Percentiles rank a stretch among this genome's conserved stretches.
phyloP scores from a whole-genome alignment of 495 filamentous ascomycete genomes.

The Trichoderma erinaceum region DNA sequence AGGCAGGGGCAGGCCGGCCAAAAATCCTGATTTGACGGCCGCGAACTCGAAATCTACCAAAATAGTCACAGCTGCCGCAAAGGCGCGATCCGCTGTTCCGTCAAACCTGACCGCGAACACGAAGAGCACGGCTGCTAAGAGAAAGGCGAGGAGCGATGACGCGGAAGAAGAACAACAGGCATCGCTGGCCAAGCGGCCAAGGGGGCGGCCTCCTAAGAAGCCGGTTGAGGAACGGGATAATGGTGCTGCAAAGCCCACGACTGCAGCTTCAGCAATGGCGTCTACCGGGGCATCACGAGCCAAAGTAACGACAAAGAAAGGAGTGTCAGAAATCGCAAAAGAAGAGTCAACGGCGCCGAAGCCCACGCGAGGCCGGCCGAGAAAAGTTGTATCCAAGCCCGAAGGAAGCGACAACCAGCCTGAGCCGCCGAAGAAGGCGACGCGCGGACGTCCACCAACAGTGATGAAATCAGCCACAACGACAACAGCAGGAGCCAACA shows the following conservation, averaged over 20 bases:
- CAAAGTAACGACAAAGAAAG: not conserved
- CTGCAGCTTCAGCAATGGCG: constrained; percentile 18
- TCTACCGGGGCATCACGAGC: constrained; percentile 12
- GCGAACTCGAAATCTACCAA: constrained; percentile 31
- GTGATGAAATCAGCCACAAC: constrained; percentile 20
- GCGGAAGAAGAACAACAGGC: constrained; percentile 32
- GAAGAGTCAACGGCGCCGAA: constrained; percentile 25
- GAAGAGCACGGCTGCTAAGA: constrained; percentile 31
- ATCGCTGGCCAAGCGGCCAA: constrained; percentile 20
- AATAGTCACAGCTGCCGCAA: constrained; percentile 32
- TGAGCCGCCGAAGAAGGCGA: constrained; percentile 32
- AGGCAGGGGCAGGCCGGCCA: constrained; percentile 53
- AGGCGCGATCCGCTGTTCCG: constrained; percentile 30
- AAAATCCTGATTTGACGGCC: constrained; percentile 28
- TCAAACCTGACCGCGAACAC: constrained; percentile 21
- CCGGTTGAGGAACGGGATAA: constrained; percentile 23
- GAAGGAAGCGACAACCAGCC: constrained; percentile 22
- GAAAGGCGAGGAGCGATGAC: constrained; percentile 41
- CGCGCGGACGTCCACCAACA: constrained; percentile 31
- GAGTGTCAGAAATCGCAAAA: constrained; percentile 13
- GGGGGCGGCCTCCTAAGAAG: constrained; percentile 33
- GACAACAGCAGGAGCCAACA: constrained; percentile 28
- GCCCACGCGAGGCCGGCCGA: constrained; percentile 28
- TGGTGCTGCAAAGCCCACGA: constrained; percentile 18
- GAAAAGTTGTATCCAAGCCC: constrained; percentile 25